phyloP scores from a whole-genome alignment of 2,329 filamentous ascomycete species.

The Pestalotiopsis sp. region DNA sequence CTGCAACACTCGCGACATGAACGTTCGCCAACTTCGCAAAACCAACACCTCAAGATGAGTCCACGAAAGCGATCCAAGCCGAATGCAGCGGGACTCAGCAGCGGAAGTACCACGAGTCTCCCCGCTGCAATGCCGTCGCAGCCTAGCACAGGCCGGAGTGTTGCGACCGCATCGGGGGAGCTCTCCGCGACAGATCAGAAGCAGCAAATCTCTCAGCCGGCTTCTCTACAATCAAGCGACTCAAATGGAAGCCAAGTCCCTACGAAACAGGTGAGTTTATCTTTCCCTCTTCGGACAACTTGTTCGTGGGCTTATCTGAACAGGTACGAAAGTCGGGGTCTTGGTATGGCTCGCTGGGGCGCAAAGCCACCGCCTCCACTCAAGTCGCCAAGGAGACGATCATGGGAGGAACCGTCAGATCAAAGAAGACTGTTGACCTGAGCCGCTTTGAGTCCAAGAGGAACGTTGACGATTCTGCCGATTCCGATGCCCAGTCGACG shows the following conservation, averaged over 20 bases:
- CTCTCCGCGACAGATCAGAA: constrained; percentile 14
- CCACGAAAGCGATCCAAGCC: constrained; percentile 44
- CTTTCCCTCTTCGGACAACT: background rate
- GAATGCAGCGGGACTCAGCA: constrained; percentile 31
- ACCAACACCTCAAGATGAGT: constrained; percentile 34
- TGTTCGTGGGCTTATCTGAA: background rate
- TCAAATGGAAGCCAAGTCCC: constrained; percentile 11
- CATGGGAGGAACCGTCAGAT: constrained; percentile 55
- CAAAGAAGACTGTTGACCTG: constrained; percentile 50
- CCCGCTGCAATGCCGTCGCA: constrained; percentile 22
- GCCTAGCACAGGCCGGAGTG: constrained; percentile 16
- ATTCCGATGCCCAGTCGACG: constrained; percentile 33
- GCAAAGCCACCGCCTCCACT: constrained; percentile 58
- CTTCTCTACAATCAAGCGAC: background rate
- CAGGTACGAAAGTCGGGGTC: constrained; percentile 57
- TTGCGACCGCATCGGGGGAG: constrained; percentile 23
- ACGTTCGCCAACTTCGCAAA: background rate
- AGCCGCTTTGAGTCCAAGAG: constrained; percentile 53
- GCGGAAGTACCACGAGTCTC: constrained; percentile 22
- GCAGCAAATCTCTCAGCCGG: constrained; percentile 23
- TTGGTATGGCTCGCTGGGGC: constrained; percentile 67
- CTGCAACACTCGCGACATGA: background rate
- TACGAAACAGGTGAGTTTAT: constrained; percentile 16
- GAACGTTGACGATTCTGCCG: constrained; percentile 31
- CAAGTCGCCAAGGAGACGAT: constrained; percentile 65